Evolutionary conservation across 2,329 filamentous ascomycete species (phyloP).

Genomic region (Zymoseptoria crescenta): DNA sequence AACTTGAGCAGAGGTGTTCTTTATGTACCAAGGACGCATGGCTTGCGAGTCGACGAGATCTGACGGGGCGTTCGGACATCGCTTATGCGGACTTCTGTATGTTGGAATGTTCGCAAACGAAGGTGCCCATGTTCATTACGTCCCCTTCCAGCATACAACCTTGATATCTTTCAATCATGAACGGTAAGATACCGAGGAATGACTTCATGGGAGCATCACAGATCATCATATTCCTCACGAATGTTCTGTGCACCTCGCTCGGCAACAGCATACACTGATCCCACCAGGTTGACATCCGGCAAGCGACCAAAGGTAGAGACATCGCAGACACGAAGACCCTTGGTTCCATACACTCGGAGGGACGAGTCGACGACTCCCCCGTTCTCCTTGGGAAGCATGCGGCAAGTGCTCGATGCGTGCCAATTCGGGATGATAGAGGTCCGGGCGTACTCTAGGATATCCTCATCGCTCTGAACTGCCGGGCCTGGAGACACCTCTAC

Average conservation of each 20-base stretch:
- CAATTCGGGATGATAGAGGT: constrained; percentile 14
- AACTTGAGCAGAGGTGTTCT: constrained; percentile 87
- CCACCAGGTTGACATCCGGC: constrained; percentile 14
- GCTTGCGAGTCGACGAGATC: constrained; percentile 64
- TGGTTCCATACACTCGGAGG: constrained; percentile 18
- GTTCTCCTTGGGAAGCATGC: constrained; percentile 15
- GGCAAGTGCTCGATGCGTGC: constrained; percentile 16
- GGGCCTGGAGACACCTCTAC: constrained; percentile 9
- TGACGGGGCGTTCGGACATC: constrained; percentile 28
- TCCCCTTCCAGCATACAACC: not conserved
- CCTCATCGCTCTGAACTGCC: constrained; percentile 9
- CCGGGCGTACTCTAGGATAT: constrained; percentile 11
- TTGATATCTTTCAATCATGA: no score
- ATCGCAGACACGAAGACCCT: constrained; percentile 20
- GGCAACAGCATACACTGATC: constrained; percentile 11
- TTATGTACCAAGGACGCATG: constrained; percentile 88
- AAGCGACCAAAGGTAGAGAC: constrained; percentile 12
- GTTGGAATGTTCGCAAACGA: no score
- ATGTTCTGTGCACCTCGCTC: constrained; percentile 12
- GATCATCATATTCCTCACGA: constrained; percentile 9
- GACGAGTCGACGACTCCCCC: constrained; percentile 18
- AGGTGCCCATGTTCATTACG: no score
- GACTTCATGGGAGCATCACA: no score
- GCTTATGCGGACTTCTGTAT: not conserved
- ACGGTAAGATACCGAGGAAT: no score